These are phyloP conservation scores for Tritrichomonas foetus DNA, from an alignment of 208 protist species.

Conservation along the genomic window DNA sequence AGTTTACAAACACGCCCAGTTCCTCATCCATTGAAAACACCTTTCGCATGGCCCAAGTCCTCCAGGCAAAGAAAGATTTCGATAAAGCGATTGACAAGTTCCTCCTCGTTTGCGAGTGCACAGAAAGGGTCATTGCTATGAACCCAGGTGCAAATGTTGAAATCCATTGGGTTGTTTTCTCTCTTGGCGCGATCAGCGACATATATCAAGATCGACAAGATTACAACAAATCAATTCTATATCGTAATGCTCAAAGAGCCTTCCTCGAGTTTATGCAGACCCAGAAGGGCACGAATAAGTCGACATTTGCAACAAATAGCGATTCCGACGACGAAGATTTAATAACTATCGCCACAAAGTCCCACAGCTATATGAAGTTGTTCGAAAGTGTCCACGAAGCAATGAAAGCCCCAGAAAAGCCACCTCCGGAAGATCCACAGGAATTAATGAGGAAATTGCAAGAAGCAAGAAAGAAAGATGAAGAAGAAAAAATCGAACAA, in stretches of 20 bases:
- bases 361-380: background rate
- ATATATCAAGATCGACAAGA: background rate
- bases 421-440: background rate
- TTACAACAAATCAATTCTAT: background rate
- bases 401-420: background rate
- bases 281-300: background rate
- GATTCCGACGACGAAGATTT: background rate
- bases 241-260: background rate
- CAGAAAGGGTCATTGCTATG: background rate
- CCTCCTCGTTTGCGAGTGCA: background rate
- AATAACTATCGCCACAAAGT: background rate
- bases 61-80: background rate
- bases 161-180: background rate
- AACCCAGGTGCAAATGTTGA: background rate
- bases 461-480: background rate
- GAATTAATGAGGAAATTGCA: background rate
- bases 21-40: background rate
- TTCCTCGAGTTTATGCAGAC: background rate
- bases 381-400: background rate
- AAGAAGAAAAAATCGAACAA: background rate
- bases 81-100: background rate
- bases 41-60: background rate
- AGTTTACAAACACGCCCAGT: background rate
- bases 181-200: background rate
- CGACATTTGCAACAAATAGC: background rate